Base-by-base conservation (phyloP, 768 basidiomycete genomes). In the Leccinum olivaceopallidum region DNA sequence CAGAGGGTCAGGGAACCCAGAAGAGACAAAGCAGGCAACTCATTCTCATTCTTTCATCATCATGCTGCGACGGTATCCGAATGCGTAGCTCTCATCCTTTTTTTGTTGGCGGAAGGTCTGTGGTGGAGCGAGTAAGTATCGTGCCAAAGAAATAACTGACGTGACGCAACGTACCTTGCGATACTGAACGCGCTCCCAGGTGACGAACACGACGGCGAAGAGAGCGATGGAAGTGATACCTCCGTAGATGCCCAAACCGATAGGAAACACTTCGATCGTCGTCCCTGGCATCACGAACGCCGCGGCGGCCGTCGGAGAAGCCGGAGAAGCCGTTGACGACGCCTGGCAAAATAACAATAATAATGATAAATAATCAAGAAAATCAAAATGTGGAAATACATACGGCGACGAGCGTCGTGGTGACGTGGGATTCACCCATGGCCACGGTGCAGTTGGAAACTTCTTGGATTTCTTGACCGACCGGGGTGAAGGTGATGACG, bases 171-270 rank as follows among this genome's bases (percentile, higher is more conserved):
- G 58, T 60, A 90, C 92, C 81, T 85, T 90, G 78, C 92, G 87
- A 71, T 92, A 92, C 75, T 88, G 90, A 26, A 91, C 86, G 52
- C 94, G 84, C 79, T 95, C 92, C 69, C 87, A 92, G 6, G 92
- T 93, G 64, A 95, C 92, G 72, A 93, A 77, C 55, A 84, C 88
- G 60, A 95, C 90, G 24, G 91, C 85, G 62, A 89, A 85, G 65
- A 96, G 72, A 18, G 89, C 89, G 66, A 95, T 88, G 8, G 88
- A 88, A 32, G 91, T 91, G 60, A 96, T 88, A 63, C 92, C 92
- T 51, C 88, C 90, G 69, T 90, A 94, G 10, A 95, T 82, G 55
- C 88, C 90, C 48, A 94, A 80, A 64, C 92, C 92, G 63, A 94
- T 86, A 0, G 92, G 92, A 36, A 93, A 79, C 5, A 94, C 92